Base-by-base conservation (phyloP, 2,329 filamentous ascomycete species). In the Dothidotthia symphoricarpi region DNA sequence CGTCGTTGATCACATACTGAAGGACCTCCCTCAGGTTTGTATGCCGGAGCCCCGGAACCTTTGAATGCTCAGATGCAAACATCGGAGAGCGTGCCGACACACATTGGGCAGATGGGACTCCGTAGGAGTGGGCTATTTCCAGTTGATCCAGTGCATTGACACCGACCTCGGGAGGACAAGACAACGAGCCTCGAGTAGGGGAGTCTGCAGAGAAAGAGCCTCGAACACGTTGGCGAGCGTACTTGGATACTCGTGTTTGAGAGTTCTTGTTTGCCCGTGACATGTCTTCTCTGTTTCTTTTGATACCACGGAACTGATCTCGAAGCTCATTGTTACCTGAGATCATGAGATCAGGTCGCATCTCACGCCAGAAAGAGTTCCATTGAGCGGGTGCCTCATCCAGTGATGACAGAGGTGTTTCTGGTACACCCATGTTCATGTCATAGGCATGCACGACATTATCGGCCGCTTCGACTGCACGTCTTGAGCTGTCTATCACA, bases 401-500 rank as follows among this genome's bases (percentile, higher is more conserved):
- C 6, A 61, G 43, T n/a, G 65, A 70, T 24, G 70, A 68, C 29
- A 71, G 63, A 6, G 77, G 79, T 10, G 76, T 80, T 46, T 83
- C 80, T n/a, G 83, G 83, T 28, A 87, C 75, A 51, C 83, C 79
- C 81, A 86, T 84, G 55, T 86, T 83, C 64, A 86, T 77, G 55
- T 86, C 83, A 52, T 86, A 86, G 10, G 83, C 83, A 63, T 86
- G 82, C 8, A 87, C 83, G 13, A 87, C 82, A 51, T 87, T 87
- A 60, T 87, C 83, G 6, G 83, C 83, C 14, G 83, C 83, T 63
- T 86, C 83, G 3, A 87, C 81, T 2, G 83, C 83, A 43, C 83
- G 74, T 56, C 82, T 76, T 37, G 83, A 84, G 59, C 82, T 86
- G 56, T 86, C 83, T 81, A 47, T 53, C 16, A 31, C 4, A 36